Percentiles rank a stretch among this genome's conserved stretches.
phyloP scores from a whole-genome alignment of 148 eudicot species.

The Vaccinium myrtillus region DNA sequence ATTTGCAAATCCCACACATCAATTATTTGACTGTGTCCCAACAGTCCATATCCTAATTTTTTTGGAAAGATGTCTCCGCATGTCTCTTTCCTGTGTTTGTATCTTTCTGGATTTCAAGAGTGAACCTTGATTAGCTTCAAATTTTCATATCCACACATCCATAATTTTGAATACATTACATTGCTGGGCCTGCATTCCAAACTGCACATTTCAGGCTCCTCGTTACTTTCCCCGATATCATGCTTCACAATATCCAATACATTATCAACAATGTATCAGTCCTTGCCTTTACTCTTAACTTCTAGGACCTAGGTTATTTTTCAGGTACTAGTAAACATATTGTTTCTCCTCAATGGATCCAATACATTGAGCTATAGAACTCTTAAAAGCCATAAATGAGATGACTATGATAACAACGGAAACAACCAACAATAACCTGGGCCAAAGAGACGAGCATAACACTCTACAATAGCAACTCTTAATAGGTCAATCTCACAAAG shows the following conservation, averaged over 20 bases:
- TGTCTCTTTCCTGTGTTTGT: neutral
- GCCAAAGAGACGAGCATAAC: neutral
- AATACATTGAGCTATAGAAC: neutral
- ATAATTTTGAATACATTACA: neutral
- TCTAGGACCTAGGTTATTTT: neutral
- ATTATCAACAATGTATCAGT: neutral
- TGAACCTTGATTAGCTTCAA: neutral
- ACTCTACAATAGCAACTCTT: neutral
- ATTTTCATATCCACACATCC: neutral
- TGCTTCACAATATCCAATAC: neutral
- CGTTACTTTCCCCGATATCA: neutral
- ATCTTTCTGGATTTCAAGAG: neutral
- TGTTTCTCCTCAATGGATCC: constrained; percentile 6
- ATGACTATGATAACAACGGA: neutral
- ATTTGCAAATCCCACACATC: neutral
- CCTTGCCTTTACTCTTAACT: neutral
- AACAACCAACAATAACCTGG: neutral
- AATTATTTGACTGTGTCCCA: neutral
- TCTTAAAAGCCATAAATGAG: neutral
- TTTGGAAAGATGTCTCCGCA: neutral
- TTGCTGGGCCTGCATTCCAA: neutral
- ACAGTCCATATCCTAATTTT: neutral
- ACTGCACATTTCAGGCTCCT: neutral
- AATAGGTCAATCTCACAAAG: neutral
- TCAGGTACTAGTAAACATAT: neutral